Percentiles rank a stretch among this genome's conserved stretches.
phyloP scores from a whole-genome alignment of 768 basidiomycete species.

The Daedaleopsis sinensis region DNA sequence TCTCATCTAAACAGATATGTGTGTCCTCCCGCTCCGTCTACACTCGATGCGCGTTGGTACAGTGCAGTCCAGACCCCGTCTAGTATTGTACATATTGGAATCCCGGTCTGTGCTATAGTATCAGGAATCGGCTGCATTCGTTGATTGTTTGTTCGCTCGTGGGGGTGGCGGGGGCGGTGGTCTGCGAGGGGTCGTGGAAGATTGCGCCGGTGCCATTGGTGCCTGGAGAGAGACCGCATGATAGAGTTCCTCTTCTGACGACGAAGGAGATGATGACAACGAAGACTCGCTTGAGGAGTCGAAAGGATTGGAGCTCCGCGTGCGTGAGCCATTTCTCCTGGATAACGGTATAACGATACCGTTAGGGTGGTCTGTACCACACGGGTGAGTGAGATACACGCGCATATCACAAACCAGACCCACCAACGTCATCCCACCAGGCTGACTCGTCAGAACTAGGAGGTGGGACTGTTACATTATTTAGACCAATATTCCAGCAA shows the following conservation, averaged over 20 bases:
- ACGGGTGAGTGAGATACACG: conserved; percentile 5
- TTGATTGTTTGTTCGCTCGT: conserved; percentile 30
- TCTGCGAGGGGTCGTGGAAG: conserved; percentile 29
- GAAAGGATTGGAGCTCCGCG: conserved; percentile 62
- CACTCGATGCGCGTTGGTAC: conserved; percentile 5
- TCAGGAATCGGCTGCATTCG: conserved; percentile 7
- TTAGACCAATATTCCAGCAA: background rate
- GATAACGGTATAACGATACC: conserved; percentile 52
- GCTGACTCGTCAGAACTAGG: conserved; percentile 76
- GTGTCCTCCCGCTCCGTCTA: background rate
- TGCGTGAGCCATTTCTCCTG: conserved; percentile 20
- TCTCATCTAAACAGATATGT: conserved; percentile 56
- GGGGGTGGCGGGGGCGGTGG: conserved; percentile 53
- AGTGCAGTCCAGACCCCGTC: background rate
- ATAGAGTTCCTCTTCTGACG: conserved; percentile 86
- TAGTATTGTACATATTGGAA: conserved; percentile 17
- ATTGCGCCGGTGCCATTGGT: conserved; percentile 51
- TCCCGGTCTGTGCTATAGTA: background rate
- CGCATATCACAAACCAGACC: conserved; percentile 11
- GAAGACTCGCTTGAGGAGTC: conserved; percentile 69
- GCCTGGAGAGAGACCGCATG: conserved; percentile 61
- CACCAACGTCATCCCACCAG: conserved; percentile 84
- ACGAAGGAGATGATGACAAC: conserved; percentile 74
- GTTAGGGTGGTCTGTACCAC: conserved; percentile 53
- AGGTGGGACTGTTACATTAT: conserved; percentile 63